Evolutionary conservation across 2,329 filamentous ascomycete species (phyloP), one percentile per base, ranked within the genome.

Genomic region (Stagonosporopsis rhizophila): DNA sequence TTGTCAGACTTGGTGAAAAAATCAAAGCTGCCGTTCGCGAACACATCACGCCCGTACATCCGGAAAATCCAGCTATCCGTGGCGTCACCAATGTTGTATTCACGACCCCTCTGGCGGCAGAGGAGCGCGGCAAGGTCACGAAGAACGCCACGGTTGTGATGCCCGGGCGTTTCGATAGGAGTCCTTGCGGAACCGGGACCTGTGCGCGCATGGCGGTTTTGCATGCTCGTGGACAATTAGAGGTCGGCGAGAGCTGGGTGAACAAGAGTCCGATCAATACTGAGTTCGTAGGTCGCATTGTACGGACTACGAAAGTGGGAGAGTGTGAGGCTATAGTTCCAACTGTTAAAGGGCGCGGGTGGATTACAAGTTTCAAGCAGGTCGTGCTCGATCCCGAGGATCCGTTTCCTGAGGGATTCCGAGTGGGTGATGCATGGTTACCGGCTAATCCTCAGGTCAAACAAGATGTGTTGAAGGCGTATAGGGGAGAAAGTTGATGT

Each of bases 171-270:
- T 73, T 81, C 25, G 80, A 82, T 58, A 63, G 79, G 17, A 80
- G 79, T 54, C 80, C 79, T 1, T 81, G 79, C 45, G 80, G 80
- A 7, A 81, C 78, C 0, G 79, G 80, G 1, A 81, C 76, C 0
- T 78, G 70, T 56, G 78, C 79, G 2, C 68, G 79, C 12, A 67
- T 82, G 58, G 79, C 79, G 0, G 70, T 80, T 1, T 52, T 82
- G 20, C 76, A 81, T 62, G 77, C 77, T 1, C 70, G 75, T 17
- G 78, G 78, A 1, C 59, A 75, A 39, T 59, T 82, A 3, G 54
- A 68, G 1, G 72, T 73, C 1, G 75, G 69, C 0, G 74, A 81
- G 45, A 62, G 49, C 0, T 78, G 81, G 50, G 65, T 61, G 3
- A 76, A 80, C 59, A 66, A 64, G 7, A 80, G 79, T 51, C 76